Evolutionary conservation across 306 rosid genomes (phyloP).

Genomic region (Styphnolobium japonicum): DNA sequence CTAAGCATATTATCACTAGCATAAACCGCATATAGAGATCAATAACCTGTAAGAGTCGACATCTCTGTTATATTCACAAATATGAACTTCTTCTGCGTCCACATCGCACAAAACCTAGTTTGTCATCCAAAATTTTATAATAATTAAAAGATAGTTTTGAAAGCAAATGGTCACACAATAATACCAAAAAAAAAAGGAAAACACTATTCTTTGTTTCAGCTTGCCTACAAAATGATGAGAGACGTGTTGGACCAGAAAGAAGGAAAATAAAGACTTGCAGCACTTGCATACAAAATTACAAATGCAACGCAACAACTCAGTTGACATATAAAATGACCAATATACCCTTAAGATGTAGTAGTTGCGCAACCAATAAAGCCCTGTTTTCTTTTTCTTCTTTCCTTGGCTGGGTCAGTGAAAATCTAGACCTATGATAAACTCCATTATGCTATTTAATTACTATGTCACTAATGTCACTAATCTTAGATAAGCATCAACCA

Average conservation of each 20-base stretch:
- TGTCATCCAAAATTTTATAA: no score
- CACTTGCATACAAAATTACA: background rate
- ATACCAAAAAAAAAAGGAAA: no score
- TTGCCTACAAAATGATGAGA: no score
- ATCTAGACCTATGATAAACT: background rate
- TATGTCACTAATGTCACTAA: background rate
- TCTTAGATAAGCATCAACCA: background rate
- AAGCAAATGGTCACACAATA: no score
- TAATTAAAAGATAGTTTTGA: no score
- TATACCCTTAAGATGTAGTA: background rate
- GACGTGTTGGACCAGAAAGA: constrained; percentile 28
- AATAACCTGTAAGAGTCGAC: no score
- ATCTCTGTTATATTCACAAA: no score
- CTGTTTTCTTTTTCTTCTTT: background rate
- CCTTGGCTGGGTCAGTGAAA: background rate
- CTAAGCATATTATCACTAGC: no score
- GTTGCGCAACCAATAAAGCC: background rate
- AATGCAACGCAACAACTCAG: background rate
- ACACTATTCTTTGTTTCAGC: no score
- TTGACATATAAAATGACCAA: constrained; percentile 3
- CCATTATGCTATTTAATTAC: background rate
- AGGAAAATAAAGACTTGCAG: background rate
- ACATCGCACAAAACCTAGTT: no score
- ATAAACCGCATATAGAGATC: no score
- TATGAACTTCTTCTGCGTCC: no score